Evolutionary conservation across 2,329 filamentous ascomycete species (phyloP), one percentile per base, ranked within the genome.

Genomic region (Calonectria multiphialidica): DNA sequence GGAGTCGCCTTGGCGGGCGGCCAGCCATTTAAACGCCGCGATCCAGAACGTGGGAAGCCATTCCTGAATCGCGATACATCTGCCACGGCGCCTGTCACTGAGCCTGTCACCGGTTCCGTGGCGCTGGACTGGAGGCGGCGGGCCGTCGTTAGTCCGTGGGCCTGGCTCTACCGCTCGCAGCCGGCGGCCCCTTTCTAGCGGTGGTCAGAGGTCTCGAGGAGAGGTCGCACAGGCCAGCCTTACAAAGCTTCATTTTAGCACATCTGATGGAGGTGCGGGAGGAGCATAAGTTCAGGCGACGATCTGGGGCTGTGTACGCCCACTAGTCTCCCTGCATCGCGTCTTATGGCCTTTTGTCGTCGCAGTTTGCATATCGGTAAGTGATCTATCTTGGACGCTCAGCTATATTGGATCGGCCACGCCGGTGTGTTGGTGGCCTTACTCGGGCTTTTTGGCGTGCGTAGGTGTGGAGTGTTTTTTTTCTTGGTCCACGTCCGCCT

Each of bases 361-460:
- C 33, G 53, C 53, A 25, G 33, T 59, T 30, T 45, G 55, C 59
- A 62, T 45, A 37, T 40, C 30, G 21, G 33, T n/a, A 25, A 63
- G 49, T 64, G 59, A 28, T 59, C 35, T 59, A 40, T 59, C 40
- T 13, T 37, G 16, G n/a, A 44, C 33, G 35, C 15, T 70, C 67
- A 65, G 67, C 67, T 64, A 49, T 33, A 44, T 47, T 64, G 66
- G 57, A 69, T 53, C 66, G 57, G 66, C 47, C 45, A 57, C 28
- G 57, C 47, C 64, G 50, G 21, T 28, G 25, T 42, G 53, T 66
- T 50, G 28, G 25, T 23, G 37, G 50, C 50, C 16, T 49, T 65
- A 30, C 37, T 62, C n/a, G 9, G 40, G 30, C 18, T 9, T n/a
- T 21, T n/a, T 21, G 37, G 57, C 16, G 37, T 25, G 37, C 16